Base-by-base conservation (phyloP, 306 rosid species). In the Calophaca sinica region DNA sequence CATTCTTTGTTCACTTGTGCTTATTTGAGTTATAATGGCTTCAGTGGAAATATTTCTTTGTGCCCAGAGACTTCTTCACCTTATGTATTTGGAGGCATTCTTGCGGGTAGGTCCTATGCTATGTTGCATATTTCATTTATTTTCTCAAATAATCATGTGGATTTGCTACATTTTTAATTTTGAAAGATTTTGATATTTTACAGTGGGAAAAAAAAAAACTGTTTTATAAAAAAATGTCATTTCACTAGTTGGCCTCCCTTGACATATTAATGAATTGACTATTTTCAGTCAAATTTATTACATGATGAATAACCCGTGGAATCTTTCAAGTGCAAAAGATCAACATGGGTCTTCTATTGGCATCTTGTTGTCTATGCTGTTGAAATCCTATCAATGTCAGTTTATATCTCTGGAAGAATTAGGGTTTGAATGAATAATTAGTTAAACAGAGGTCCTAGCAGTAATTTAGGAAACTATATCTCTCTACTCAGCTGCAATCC, bases 31-130 rank as follows among this genome's bases (percentile, higher is more conserved):
- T 80, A 55, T 72, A 62, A 72, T 84, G 73, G 51, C 74, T 81
- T 74, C 96, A 91, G 98, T 80, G 98, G 98, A 83, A 89, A 82
- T 85, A 79, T 94, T 84, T 83, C 94, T 9, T 81, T 89, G 89
- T 72, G 32, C 71, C 85, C 88, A 55, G 97, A 82, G 79, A 84
- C 83, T 54, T 54, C 74, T 75, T 79, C 92, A 4, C 82, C 94
- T 29, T 82, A 81, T 70, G 87, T 94, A 46, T 79, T 64, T 74
- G 98, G 98, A 82, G 98, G 98, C 79, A 89, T 94, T 83, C 93
- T 94, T 86, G 98, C 98, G 74, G 98, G 98, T 94, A 86, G 79
- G 82, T 77, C 64, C 80, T 55, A 64, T 75, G 62, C 76, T 68
- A 31, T 74, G 78, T 74, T 80, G 84, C 75, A 57, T 77, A 44